A percentile compares a stretch with the other conserved stretches of the same genome.
These are phyloP conservation scores for Capsicum baccatum DNA, from an alignment of 257 asterid genomes.

Conservation along the genomic window DNA sequence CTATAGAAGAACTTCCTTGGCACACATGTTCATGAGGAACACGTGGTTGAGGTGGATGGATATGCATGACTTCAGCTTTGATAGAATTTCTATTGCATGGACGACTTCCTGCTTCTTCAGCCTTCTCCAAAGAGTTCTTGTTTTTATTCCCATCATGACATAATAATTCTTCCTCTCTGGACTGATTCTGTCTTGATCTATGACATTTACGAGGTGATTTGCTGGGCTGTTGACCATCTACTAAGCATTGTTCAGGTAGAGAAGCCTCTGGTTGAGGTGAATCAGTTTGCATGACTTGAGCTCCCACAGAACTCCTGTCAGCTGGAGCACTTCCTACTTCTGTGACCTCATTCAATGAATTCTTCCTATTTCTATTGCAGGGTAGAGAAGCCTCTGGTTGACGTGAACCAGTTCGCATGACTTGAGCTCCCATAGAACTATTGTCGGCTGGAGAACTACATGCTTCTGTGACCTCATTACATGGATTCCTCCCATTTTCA, in stretches of 20 bases:
- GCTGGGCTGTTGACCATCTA: conserved; percentile 33
- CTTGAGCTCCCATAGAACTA: conserved; percentile 14
- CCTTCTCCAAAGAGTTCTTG: conserved; percentile 37
- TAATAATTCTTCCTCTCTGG: conserved; percentile 34
- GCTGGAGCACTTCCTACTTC: conserved; percentile 17
- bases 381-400: conserved; percentile 6
- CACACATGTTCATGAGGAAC: conserved; percentile 30
- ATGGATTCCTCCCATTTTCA: conserved; percentile 7
- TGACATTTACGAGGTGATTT: conserved; percentile 30
- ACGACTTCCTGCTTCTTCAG: conserved; percentile 27
- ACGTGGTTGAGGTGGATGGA: conserved; percentile 35
- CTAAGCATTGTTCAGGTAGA: conserved; percentile 30
- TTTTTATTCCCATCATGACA: conserved; percentile 37
- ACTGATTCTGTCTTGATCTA: conserved; percentile 31
- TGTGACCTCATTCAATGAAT: conserved; percentile 21
- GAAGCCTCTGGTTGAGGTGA: conserved; percentile 25
- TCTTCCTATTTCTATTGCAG: background rate
- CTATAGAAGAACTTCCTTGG: conserved; percentile 38
- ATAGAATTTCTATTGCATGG: conserved; percentile 24
- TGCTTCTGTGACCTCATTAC: conserved; percentile 11
- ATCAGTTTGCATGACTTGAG: background rate
- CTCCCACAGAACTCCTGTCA: background rate
- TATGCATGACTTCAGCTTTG: conserved; percentile 36
- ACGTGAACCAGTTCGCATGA: conserved; percentile 2
- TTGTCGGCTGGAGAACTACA: background rate